Evolutionary conservation across 768 basidiomycete genomes (phyloP), one percentile per base, ranked within the genome.

Genomic region (Phlegmacium glaucopus): DNA sequence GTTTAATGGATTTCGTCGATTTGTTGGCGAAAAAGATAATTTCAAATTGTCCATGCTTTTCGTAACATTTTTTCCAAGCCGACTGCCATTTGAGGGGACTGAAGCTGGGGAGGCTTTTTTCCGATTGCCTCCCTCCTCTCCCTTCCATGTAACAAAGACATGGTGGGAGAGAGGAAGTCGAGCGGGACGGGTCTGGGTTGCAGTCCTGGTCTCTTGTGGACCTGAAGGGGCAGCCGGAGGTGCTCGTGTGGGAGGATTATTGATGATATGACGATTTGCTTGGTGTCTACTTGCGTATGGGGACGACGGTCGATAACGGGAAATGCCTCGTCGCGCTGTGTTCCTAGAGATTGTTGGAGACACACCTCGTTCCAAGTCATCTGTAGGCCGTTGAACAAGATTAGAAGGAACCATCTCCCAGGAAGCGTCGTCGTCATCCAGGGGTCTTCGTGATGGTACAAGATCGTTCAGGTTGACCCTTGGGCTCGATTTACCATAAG

Each of bases 21-120:
- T 49, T 7, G 53, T 13, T 44, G 54, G 15, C 47, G 59, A 38
- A 67, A 70, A 43, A n/a, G 52, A 27, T 32, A 52, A 39, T 42
- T 56, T 60, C 27, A 65, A 50, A 39, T 79, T 78, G 51, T 76
- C 76, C 74, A 83, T 78, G 54, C 82, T 85, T 63, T 80, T 82
- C n/a, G 77, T 62, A 45, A 49, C 16, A 17, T 59, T 57, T 51
- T 62, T 62, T 26, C 52, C 54, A 47, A 63, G 53, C 36, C 51
- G 63, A 40, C 60, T 65, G 49, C 67, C 65, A 47, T 47, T 52
- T 50, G 62, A 66, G 1, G 67, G 45, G 5, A 72, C 64, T 1
- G 69, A 57, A 2, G 70, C 60, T 39, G 67, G 60, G 4, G 59
- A 47, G n/a, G 64, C 48, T 45, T 70, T 75, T 29, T n/a, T n/a